These are phyloP conservation scores for Fusarium verrucosum DNA, from an alignment of 2,329 filamentous ascomycete genomes.

Conservation along the genomic window DNA sequence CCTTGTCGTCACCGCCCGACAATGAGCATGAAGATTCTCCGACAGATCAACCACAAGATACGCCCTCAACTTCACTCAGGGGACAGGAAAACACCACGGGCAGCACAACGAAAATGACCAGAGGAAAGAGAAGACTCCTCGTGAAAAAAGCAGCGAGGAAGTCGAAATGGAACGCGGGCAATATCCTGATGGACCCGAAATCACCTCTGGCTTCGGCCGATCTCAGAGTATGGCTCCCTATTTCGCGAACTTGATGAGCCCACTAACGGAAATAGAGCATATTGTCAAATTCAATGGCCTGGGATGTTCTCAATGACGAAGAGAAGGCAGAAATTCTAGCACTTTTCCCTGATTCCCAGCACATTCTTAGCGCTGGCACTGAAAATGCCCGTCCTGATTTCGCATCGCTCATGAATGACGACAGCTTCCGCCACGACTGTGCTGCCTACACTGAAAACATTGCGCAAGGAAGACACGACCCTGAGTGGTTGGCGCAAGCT, in stretches of 20 bases:
- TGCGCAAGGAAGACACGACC: constrained; percentile 59
- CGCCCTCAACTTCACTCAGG: constrained; percentile 20
- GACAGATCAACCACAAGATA: constrained; percentile 7
- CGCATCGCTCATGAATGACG: constrained; percentile 55
- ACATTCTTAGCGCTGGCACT: constrained; percentile 51
- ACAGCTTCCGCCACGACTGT: constrained; percentile 59
- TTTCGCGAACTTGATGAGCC: background rate
- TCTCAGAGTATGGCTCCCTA: constrained; percentile 45
- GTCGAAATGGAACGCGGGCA: constrained; percentile 50
- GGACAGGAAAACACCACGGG: constrained; percentile 3
- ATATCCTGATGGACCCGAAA: constrained; percentile 49
- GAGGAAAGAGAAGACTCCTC: constrained; percentile 41
- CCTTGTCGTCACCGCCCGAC: constrained; percentile 22
- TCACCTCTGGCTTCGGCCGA: constrained; percentile 53
- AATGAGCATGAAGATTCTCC: constrained; percentile 4
- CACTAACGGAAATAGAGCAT: constrained; percentile 45
- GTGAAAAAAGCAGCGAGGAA: constrained; percentile 43
- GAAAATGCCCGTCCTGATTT: constrained; percentile 54
- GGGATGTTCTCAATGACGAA: constrained; percentile 49
- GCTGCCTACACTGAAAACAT: constrained; percentile 59
- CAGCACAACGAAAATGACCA: constrained; percentile 1
- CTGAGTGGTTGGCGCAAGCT: constrained; percentile 62
- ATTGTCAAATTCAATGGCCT: constrained; percentile 51
- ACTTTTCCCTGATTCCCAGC: constrained; percentile 51
- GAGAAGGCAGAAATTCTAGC: constrained; percentile 51